Evolutionary conservation across 208 protist species (phyloP).

Genomic region (Leishmania martiniquensis): DNA sequence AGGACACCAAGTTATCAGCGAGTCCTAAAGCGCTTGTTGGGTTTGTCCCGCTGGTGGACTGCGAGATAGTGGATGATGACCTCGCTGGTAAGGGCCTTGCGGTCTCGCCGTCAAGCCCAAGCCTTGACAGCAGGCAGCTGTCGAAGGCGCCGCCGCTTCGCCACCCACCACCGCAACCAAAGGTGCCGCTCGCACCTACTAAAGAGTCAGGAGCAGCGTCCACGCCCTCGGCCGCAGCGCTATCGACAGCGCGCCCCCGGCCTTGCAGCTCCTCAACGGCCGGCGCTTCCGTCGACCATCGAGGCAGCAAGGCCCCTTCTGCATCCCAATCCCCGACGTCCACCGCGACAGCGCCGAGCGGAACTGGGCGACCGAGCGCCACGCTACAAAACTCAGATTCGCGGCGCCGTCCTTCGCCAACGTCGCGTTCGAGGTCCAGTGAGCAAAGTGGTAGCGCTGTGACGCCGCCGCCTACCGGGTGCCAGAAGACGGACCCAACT

Average conservation of each 20-base stretch:
- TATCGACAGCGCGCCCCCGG: background rate
- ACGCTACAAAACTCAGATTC: background rate
- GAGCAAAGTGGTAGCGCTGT: too few relatives aligned
- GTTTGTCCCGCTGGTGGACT: slow-evolving; percentile 21
- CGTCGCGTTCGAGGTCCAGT: background rate
- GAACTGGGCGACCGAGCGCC: background rate
- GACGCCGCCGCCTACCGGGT: too few relatives aligned
- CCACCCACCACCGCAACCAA: background rate
- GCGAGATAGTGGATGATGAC: slow-evolving; percentile 34
- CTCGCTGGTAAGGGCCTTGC: slow-evolving; percentile 11
- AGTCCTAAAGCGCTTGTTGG: slow-evolving; percentile 19
- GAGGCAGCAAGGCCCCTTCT: background rate
- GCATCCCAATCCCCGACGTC: background rate
- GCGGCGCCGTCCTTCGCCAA: background rate
- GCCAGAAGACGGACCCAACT: background rate
- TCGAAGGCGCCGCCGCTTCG: background rate
- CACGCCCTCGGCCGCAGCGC: background rate
- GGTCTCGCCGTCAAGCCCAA: slow-evolving; percentile 1
- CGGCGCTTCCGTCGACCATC: background rate
- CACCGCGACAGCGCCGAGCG: background rate
- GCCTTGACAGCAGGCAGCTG: background rate
- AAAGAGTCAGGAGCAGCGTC: background rate
- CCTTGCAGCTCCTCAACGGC: background rate
- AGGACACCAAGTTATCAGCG: background rate
- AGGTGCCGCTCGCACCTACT: background rate